These are phyloP conservation scores for Exophiala sp. DNA, from an alignment of 2,329 filamentous ascomycete genomes.

Conservation along the genomic window DNA sequence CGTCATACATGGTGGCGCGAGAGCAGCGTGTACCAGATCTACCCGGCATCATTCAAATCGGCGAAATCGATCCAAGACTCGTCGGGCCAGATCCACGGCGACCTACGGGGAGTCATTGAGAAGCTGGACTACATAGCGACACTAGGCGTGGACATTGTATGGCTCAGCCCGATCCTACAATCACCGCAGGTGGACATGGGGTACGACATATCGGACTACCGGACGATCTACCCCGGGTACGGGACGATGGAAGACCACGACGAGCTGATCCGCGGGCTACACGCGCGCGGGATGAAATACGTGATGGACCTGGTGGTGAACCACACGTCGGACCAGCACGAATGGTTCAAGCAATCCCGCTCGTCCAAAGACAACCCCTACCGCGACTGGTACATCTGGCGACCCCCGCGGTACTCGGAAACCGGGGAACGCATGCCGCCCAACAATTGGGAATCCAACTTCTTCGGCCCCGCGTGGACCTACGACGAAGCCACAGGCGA, in stretches of 20 bases:
- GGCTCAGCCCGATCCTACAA: conserved; percentile 49
- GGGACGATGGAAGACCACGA: conserved; percentile 46
- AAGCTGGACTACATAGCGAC: conserved; percentile 59
- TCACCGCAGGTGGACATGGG: conserved; percentile 51
- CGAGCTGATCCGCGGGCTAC: conserved; percentile 39
- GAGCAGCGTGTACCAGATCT: conserved; percentile 54
- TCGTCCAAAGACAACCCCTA: conserved; percentile 57
- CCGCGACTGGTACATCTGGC: conserved; percentile 62
- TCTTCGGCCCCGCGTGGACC: conserved; percentile 39
- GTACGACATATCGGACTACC: conserved; percentile 43
- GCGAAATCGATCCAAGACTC: conserved; percentile 34
- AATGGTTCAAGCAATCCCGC: conserved; percentile 64
- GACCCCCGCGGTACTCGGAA: conserved; percentile 44
- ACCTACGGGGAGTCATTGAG: conserved; percentile 59
- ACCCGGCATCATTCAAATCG: conserved; percentile 52
- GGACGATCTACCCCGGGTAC: conserved; percentile 43
- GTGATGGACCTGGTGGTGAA: conserved; percentile 47
- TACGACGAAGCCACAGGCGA: conserved; percentile 65
- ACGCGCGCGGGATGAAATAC: conserved; percentile 43
- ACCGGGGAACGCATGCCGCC: conserved; percentile 61
- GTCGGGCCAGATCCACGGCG: conserved; percentile 54
- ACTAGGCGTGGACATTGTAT: conserved; percentile 57
- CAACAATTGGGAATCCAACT: conserved; percentile 61
- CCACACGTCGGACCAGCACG: conserved; percentile 39
- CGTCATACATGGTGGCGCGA: conserved; percentile 51